These are phyloP conservation scores for Tillandsia fasciculata DNA, from an alignment of 176 grass and related monocot genomes.

Conservation along the genomic window DNA sequence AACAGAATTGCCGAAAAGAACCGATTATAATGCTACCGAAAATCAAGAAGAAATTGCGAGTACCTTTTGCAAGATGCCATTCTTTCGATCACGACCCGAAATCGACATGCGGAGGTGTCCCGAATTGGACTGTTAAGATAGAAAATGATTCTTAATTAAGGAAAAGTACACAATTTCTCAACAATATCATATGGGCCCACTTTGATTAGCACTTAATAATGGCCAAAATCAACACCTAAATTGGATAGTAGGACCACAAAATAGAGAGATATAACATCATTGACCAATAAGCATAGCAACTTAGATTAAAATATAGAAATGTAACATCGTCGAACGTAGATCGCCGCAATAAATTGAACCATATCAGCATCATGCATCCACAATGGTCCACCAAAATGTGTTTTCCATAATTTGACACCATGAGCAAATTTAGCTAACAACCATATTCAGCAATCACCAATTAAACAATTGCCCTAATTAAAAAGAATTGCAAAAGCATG, in stretches of 20 bases:
- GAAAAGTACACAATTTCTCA: conserved; percentile 5
- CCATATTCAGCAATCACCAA: too few species aligned
- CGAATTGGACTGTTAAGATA: conserved; percentile 47
- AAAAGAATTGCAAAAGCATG: too few species aligned
- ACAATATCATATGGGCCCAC: conserved; percentile 18
- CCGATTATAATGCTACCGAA: not conserved
- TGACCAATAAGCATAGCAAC: conserved; percentile 10
- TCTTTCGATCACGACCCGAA: conserved; percentile 27
- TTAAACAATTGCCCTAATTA: too few species aligned
- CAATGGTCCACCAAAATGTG: not conserved
- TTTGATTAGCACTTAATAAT: conserved; percentile 1
- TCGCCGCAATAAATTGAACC: not conserved
- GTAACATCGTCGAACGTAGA: not conserved
- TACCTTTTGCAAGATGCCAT: conserved; percentile 43
- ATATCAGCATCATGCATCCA: not conserved
- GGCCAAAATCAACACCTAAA: not conserved
- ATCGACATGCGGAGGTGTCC: conserved; percentile 41
- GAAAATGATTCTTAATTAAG: conserved; percentile 9
- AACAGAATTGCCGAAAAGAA: conserved; percentile 19
- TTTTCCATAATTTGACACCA: not conserved
- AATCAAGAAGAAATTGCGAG: conserved; percentile 5
- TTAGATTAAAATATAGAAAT: not conserved
- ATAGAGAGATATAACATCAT: conserved; percentile 20
- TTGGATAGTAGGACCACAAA: conserved; percentile 1
- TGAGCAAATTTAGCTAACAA: too few species aligned